phyloP scores from a whole-genome alignment of 495 filamentous ascomycete species.

The Stereocaulon alpinum region DNA sequence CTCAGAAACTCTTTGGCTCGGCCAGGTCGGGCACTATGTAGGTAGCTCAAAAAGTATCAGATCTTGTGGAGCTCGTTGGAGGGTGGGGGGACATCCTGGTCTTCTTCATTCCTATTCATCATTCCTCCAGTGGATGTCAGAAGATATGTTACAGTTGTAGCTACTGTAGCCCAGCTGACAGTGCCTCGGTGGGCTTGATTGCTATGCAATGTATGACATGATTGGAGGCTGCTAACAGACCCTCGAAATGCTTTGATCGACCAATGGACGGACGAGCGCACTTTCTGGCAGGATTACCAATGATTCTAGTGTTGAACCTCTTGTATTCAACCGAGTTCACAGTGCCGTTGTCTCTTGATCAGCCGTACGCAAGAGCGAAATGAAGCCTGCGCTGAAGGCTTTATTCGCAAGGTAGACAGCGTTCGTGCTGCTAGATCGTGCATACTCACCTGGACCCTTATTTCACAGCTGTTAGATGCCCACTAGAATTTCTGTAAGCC shows the following conservation, averaged over 20 bases:
- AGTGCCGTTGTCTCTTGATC: background rate
- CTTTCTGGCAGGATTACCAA: background rate
- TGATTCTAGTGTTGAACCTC: background rate
- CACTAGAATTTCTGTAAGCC: background rate
- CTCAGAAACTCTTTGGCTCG: conserved; percentile 1
- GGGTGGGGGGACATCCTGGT: background rate
- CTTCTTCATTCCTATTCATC: background rate
- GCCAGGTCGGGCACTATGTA: background rate
- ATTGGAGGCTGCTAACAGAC: background rate
- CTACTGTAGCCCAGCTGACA: conserved; percentile 3
- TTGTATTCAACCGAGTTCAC: background rate
- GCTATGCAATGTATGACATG: conserved; percentile 1
- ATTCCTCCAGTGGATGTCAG: background rate
- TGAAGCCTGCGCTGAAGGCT: background rate
- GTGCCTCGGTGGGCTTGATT: too few species aligned
- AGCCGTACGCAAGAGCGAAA: background rate
- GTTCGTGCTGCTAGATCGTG: background rate
- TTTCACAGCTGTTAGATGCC: background rate
- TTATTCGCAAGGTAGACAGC: background rate
- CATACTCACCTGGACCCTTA: background rate
- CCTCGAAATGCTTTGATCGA: background rate
- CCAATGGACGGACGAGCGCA: background rate
- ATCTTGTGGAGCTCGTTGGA: background rate
- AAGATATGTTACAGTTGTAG: background rate
- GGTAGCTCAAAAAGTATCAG: background rate